These are phyloP conservation scores for Pisolithus tinctorius DNA, from an alignment of 768 basidiomycete species.

Conservation along the genomic window DNA sequence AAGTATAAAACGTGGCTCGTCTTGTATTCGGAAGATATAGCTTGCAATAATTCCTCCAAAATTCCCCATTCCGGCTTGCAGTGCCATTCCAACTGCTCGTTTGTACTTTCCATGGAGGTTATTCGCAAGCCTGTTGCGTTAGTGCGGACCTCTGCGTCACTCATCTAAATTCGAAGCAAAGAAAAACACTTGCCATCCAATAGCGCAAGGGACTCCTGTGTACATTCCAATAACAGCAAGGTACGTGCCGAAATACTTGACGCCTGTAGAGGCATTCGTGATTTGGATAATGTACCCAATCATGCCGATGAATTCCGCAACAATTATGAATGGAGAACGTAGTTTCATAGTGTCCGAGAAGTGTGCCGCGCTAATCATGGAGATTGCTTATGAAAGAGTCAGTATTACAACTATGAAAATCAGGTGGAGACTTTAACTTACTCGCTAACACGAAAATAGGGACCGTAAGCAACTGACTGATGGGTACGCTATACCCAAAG, in stretches of 20 bases:
- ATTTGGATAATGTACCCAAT: slow-evolving; percentile 59
- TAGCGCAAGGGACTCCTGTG: slow-evolving; percentile 49
- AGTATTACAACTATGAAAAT: not conserved
- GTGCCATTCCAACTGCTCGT: slow-evolving; percentile 5
- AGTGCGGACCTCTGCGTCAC: not conserved
- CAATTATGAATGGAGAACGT: slow-evolving; percentile 54
- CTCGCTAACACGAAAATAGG: slow-evolving; percentile 58
- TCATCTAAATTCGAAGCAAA: not conserved
- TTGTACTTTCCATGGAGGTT: slow-evolving; percentile 7
- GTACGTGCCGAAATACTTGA: slow-evolving; percentile 66
- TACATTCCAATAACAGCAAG: slow-evolving; percentile 55
- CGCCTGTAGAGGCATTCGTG: slow-evolving; percentile 40
- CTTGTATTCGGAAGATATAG: slow-evolving; percentile 54
- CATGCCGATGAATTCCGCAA: slow-evolving; percentile 41
- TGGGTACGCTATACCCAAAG: slow-evolving; percentile 49
- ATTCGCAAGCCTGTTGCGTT: slow-evolving; percentile 1
- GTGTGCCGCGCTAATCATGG: slow-evolving; percentile 43
- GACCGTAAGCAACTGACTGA: slow-evolving; percentile 61
- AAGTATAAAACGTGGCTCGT: slow-evolving; percentile 50
- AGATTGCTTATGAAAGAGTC: slow-evolving; percentile 35
- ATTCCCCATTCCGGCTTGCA: slow-evolving; percentile 51
- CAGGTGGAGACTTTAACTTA: not conserved
- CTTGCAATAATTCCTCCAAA: slow-evolving; percentile 55
- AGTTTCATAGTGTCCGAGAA: slow-evolving; percentile 48
- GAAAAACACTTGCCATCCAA: slow-evolving; percentile 42